Base-by-base conservation (phyloP, 2,329 filamentous ascomycete genomes). In the Penicillium sp. region DNA sequence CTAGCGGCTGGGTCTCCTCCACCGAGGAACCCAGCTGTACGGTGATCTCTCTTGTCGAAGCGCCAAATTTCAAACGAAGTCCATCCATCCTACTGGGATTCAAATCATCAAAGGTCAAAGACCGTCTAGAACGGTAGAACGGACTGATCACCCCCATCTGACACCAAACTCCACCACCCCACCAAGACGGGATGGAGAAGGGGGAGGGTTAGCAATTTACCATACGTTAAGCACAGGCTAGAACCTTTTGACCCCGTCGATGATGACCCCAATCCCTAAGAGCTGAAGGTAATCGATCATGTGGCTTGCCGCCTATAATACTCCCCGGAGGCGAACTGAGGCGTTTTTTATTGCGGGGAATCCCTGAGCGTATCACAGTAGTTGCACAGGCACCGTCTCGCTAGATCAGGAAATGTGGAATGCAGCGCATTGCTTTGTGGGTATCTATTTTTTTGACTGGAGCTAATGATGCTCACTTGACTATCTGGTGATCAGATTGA, bases 281-380 rank as follows among this genome's bases (percentile, higher is more conserved):
- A 56, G 52, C 56, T 56, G 61, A 62, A 53, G 55, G 37, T 55
- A 44, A 58, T 54, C 41, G 55, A 65, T 67, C 64, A 66, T 66
- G 64, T 66, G 65, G 60, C 59, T 60, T 44, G 53, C 53, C 53
- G 58, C 44, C 19, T 19, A 24, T 43, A 56, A 35, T 63, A 58
- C 51, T 57, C 54, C 50, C 56, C 44, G 40, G 50, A 55, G 55
- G 47, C 56, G 58, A 62, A 56, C 41, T 59, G 56, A 54, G 55
- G 56, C 55, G 35, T 40, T 58, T 58, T 56, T 22, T 55, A 62
- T 67, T 68, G 66, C 66, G 66, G 66, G 66, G 66, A 68, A 68
- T 62, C 66, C 62, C 59, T 67, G 66, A 49, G 60, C 66, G 66
- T 67, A 67, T 68, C 66, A 68, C 63, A 54, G 56, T 49, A 58